phyloP scores from a whole-genome alignment of 1,284 basidiomycete genomes.

The Coriolopsis trogii region DNA sequence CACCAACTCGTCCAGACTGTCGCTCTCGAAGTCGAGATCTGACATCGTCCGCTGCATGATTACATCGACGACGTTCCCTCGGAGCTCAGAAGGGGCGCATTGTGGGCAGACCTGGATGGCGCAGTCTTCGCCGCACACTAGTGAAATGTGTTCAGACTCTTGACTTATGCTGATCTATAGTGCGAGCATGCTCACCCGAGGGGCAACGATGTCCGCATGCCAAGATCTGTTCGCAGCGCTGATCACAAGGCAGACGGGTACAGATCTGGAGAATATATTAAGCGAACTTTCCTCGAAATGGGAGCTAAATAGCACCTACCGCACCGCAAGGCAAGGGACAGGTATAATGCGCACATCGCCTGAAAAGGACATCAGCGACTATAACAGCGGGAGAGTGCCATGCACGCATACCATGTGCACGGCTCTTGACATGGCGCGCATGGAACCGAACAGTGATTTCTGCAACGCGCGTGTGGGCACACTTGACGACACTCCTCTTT shows the following conservation, averaged over 20 bases:
- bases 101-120: constrained; percentile 53
- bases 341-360: constrained; percentile 54
- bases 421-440: constrained; percentile 68
- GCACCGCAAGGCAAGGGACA: constrained; percentile 75
- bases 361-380: background rate
- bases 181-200: constrained; percentile 55
- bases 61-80: constrained; percentile 56
- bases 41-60: constrained; percentile 53
- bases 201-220: constrained; percentile 68
- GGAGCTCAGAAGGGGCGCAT: constrained; percentile 48
- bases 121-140: constrained; percentile 75
- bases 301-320: constrained; percentile 44
- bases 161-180: background rate
- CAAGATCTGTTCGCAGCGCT: constrained; percentile 50
- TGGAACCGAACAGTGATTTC: constrained; percentile 48
- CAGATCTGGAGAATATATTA: constrained; percentile 68
- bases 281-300: background rate
- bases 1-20: constrained; percentile 51
- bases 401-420: constrained; percentile 49
- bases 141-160: background rate
- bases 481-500: constrained; percentile 52
- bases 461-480: constrained; percentile 57
- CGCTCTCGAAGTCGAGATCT: constrained; percentile 49
- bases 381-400: background rate
- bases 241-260: constrained; percentile 66